Evolutionary conservation across 331 rosid genomes (phyloP), one percentile per base, ranked within the genome.

Genomic region (Cydonia oblonga): DNA sequence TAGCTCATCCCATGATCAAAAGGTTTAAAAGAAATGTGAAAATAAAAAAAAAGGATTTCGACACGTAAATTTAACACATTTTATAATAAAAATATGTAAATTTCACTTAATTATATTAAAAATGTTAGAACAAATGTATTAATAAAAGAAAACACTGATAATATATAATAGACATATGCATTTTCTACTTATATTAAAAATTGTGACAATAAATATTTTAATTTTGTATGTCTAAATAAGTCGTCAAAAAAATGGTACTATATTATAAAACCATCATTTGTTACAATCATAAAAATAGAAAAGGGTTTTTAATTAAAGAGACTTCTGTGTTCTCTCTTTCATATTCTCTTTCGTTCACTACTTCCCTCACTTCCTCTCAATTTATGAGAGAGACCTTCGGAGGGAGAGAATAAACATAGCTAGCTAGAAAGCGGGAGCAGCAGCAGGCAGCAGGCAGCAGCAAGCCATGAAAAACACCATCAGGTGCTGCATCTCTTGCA

Each of bases 401-500:
- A 75, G 68, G 68, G 32, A 40, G 67, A 53, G 58, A 29, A 22
- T 20, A 1, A 56, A 49, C 14, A 46, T 53, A 52, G 66, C 42
- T 42, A 38, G 60, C 29, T 16, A 71, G 23, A 53, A 49, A 44
- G 64, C 65, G 32, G 70, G 5, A 33, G 71, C 40, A 35, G 40
- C 40, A 35, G 40, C 12, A 35, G 40, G 33, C 32, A 20, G 8
- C 13, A 40, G 29, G 32, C 33, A 22, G 6, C 15, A 42, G 18
- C 2, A 16, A 75, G 71, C 67, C 24, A 93, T 90, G 98, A 91
- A 86, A 73, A 91, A 91, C 79, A 81, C 85, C 80, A 85, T 93
- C 35, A 75, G 96, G 77, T 91, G 97, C 80, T 93, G 91, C 88
- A 91, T 93, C 81, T 91, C 98, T 72, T 93, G 98, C 96, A 89